phyloP scores from a whole-genome alignment of 2,329 filamentous ascomycete genomes.

The Talaromyces sp. region DNA sequence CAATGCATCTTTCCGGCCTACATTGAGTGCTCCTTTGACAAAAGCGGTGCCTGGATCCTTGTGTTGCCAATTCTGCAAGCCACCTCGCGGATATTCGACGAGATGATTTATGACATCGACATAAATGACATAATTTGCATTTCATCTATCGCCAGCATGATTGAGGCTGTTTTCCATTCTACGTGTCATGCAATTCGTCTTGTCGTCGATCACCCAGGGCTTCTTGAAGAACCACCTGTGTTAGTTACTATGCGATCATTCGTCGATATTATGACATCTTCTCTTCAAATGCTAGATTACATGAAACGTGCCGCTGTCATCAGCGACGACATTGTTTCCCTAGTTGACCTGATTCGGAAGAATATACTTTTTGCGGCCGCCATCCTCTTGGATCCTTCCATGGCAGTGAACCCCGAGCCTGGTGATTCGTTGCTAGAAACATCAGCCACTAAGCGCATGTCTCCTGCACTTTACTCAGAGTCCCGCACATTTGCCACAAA shows the following conservation, averaged over 20 bases:
- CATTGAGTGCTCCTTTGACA: conserved; percentile 44
- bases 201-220: conserved; percentile 26
- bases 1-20: conserved; percentile 55
- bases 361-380: conserved; percentile 31
- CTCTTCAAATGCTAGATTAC: conserved; percentile 43
- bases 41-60: conserved; percentile 47
- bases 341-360: conserved; percentile 35
- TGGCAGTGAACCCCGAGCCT: conserved; percentile 7
- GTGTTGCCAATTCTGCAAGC: conserved; percentile 49
- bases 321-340: conserved; percentile 19
- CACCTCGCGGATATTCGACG: conserved; percentile 35
- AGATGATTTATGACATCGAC: conserved; percentile 43
- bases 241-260: conserved; percentile 35
- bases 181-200: conserved; percentile 30
- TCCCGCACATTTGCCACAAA: conserved; percentile 30
- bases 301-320: conserved; percentile 32
- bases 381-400: conserved; percentile 19
- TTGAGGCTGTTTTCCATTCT: conserved; percentile 35
- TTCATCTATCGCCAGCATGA: conserved; percentile 27
- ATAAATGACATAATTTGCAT: conserved; percentile 36
- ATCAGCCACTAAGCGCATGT: not conserved
- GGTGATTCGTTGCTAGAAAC: not conserved
- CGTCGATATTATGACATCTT: conserved; percentile 36
- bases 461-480: conserved; percentile 16
- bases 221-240: conserved; percentile 34